These are phyloP conservation scores for Rhodotorula sp. DNA, from an alignment of 1,284 basidiomycete species.

Conservation along the genomic window DNA sequence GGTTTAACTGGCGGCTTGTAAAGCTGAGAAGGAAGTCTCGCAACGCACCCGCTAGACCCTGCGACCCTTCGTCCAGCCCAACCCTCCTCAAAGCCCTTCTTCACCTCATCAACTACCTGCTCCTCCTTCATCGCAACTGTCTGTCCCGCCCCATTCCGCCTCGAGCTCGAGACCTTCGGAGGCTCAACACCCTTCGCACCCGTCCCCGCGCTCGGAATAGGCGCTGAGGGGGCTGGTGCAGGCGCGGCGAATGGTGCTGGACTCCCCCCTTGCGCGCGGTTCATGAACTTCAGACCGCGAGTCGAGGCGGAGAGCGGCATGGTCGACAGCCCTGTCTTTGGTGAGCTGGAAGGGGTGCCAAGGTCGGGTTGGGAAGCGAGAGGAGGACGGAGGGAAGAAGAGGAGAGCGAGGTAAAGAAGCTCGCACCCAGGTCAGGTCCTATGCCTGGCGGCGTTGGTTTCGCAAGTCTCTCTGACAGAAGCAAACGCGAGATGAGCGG, in stretches of 20 bases:
- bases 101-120: neutral
- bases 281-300: slow-evolving; percentile 37
- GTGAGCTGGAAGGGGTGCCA: neutral
- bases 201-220: neutral
- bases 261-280: slow-evolving; percentile 7
- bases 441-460: too few species aligned
- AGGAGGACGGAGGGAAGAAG: neutral
- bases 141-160: neutral
- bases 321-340: too few species aligned
- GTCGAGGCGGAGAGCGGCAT: slow-evolving; percentile 11
- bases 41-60: neutral
- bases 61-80: neutral
- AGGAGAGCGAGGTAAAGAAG: neutral
- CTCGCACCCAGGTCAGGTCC: too few species aligned
- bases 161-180: too few species aligned
- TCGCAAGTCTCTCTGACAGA: too few species aligned
- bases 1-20: neutral
- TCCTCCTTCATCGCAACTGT: neutral
- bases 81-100: neutral
- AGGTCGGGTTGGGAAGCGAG: too few species aligned
- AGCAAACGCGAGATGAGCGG: neutral
- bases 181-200: neutral
- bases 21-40: too few species aligned
- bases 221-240: neutral
- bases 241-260: too few species aligned